Conservation (phyloP, 108 stramenopile species). For the Nitzschia palea region DNA sequence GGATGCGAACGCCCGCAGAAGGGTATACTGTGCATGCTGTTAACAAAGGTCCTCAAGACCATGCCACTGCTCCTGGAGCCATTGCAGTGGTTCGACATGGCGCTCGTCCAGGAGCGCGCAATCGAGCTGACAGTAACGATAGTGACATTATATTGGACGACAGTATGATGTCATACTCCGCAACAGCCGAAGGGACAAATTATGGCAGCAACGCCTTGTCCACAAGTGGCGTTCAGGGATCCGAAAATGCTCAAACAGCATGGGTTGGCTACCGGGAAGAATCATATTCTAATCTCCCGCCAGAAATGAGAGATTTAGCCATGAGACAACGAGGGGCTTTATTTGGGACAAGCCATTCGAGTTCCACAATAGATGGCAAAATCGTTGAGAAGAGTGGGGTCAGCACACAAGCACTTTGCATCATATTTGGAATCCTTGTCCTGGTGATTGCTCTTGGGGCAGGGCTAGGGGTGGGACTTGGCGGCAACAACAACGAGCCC, state of each 20-base stretch:
- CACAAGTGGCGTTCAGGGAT: no score
- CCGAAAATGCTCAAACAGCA: no score
- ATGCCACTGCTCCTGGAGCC: neutral
- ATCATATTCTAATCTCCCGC: neutral
- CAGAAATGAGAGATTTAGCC: neutral
- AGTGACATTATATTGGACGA: no score
- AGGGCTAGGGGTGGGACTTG: neutral
- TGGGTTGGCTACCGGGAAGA: no score
- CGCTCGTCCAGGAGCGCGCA: neutral
- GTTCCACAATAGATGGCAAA: neutral
- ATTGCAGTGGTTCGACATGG: neutral
- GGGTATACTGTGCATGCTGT: constrained; percentile 1
- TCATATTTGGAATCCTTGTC: neutral
- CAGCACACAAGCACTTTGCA: neutral
- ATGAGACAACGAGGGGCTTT: neutral
- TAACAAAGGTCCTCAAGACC: neutral
- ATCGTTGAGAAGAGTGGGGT: neutral
- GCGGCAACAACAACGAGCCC: neutral
- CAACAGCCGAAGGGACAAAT: no score
- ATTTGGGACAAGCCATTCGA: neutral
- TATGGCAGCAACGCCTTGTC: no score
- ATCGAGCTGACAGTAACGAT: no score
- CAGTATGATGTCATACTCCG: no score
- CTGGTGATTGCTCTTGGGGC: neutral
- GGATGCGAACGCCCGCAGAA: neutral